phyloP scores from a whole-genome alignment of 495 filamentous ascomycete genomes.

The Aspergillus nanangensis region DNA sequence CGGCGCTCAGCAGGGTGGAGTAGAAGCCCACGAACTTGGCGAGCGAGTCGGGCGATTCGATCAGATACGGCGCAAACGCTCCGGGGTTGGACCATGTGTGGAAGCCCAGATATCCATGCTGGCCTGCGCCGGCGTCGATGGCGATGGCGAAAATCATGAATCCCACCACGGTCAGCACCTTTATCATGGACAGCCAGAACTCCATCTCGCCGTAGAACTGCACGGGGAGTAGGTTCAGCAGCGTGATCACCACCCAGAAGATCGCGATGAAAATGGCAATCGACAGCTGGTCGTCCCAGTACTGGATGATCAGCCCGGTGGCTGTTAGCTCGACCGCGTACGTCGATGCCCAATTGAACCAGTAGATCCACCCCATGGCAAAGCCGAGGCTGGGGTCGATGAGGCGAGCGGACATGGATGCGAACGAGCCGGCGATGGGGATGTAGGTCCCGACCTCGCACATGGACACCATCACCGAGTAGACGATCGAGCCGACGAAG shows the following conservation, averaged over 20 bases:
- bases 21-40: conserved; percentile 47
- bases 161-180: conserved; percentile 55
- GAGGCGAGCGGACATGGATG: conserved; percentile 62
- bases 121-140: conserved; percentile 55
- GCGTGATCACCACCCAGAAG: conserved; percentile 61
- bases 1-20: conserved; percentile 33
- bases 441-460: conserved; percentile 70
- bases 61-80: conserved; percentile 56
- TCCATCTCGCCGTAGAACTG: conserved; percentile 52
- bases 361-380: conserved; percentile 69
- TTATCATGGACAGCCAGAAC: conserved; percentile 58
- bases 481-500: conserved; percentile 50
- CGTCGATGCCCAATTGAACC: conserved; percentile 51
- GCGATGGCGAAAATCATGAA: conserved; percentile 60
- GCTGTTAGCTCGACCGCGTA: conserved; percentile 64
- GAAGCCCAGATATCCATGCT: conserved; percentile 51
- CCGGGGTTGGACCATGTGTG: conserved; percentile 61
- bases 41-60: conserved; percentile 52
- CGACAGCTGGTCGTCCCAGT: conserved; percentile 54
- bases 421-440: conserved; percentile 66
- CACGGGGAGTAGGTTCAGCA: conserved; percentile 56
- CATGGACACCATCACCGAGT: conserved; percentile 39
- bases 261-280: conserved; percentile 64
- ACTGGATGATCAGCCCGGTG: conserved; percentile 62
- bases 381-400: conserved; percentile 66